Conservation (phyloP, 768 basidiomycete species). For the Lepiota brunneoincarnata region DNA sequence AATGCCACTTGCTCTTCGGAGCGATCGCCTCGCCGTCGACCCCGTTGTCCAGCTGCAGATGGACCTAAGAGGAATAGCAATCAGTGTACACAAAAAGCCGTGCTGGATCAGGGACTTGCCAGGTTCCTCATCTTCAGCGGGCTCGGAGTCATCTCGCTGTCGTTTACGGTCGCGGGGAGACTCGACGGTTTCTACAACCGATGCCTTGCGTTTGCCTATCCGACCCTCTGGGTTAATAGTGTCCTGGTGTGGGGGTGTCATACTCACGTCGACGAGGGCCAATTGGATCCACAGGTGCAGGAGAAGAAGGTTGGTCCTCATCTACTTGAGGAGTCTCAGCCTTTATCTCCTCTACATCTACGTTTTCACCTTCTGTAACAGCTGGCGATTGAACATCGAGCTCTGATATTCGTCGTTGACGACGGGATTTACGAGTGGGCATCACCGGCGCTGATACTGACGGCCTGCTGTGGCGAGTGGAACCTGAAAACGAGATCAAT, state of each 20-base stretch:
- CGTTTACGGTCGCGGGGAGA: constrained; percentile 55
- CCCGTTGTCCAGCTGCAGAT: constrained; percentile 2
- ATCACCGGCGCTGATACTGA: constrained; percentile 25
- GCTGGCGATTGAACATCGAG: constrained; percentile 20
- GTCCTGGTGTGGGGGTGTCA: constrained; percentile 6
- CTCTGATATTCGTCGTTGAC: constrained; percentile 28
- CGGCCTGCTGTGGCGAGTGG: constrained; percentile 37
- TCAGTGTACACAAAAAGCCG: constrained; percentile 9
- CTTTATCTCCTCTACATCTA: constrained; percentile 23
- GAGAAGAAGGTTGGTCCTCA: constrained; percentile 29
- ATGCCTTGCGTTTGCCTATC: constrained; percentile 66
- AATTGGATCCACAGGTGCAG: constrained; percentile 20
- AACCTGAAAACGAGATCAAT: constrained; percentile 25
- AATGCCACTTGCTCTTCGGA: constrained; percentile 52
- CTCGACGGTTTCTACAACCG: constrained; percentile 46
- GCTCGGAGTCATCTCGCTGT: constrained; percentile 64
- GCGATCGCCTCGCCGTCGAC: constrained; percentile 22
- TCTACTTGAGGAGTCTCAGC: constrained; percentile 29
- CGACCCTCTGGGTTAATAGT: background rate
- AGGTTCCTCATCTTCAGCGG: constrained; percentile 63
- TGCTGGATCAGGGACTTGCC: constrained; percentile 25
- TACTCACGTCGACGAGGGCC: constrained; percentile 28
- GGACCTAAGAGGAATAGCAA: background rate
- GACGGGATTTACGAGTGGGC: constrained; percentile 23
- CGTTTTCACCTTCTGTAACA: constrained; percentile 22